Percentiles rank a stretch among this genome's conserved stretches.
phyloP scores from a whole-genome alignment of 2,329 filamentous ascomycete species.

The Pyricularia grisea region DNA sequence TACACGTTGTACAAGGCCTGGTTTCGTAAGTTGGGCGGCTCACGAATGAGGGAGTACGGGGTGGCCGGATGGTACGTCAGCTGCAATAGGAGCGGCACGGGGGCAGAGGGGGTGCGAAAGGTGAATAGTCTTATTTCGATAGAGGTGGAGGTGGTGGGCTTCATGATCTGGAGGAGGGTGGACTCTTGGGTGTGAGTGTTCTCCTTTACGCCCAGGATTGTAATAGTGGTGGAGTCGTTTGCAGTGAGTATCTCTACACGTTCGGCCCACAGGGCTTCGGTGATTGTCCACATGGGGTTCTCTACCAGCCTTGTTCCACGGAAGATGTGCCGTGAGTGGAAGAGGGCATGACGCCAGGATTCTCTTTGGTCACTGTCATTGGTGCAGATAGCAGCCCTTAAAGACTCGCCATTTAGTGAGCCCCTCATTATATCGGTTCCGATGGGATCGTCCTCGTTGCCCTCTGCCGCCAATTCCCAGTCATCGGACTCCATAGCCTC shows the following conservation, averaged over 20 bases:
- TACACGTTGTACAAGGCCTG: slow-evolving; percentile 99
- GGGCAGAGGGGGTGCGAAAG: slow-evolving; percentile 71
- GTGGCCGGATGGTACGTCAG: slow-evolving; percentile 94
- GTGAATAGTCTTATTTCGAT: slow-evolving; percentile 88
- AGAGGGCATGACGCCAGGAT: background rate
- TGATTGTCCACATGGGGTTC: background rate
- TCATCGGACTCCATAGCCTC: background rate
- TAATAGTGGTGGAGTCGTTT: background rate
- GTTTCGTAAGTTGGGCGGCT: slow-evolving; percentile 93
- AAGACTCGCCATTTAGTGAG: background rate
- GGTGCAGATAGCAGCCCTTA: background rate
- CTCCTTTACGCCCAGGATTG: background rate
- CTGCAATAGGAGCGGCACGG: slow-evolving; percentile 63
- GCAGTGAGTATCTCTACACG: background rate
- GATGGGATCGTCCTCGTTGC: background rate
- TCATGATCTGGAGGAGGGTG: background rate
- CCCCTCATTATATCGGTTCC: background rate
- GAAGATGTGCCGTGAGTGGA: background rate
- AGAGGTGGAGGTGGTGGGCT: slow-evolving; percentile 40
- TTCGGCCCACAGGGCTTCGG: background rate
- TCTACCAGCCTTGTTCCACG: background rate
- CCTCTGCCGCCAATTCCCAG: background rate
- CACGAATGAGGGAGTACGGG: slow-evolving; percentile 90
- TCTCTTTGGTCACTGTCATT: background rate
- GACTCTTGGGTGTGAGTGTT: background rate